Evolutionary conservation across 176 grass and related monocot species (phyloP), one percentile per base, ranked within the genome.

Genomic region (Rhynchospora pubera): DNA sequence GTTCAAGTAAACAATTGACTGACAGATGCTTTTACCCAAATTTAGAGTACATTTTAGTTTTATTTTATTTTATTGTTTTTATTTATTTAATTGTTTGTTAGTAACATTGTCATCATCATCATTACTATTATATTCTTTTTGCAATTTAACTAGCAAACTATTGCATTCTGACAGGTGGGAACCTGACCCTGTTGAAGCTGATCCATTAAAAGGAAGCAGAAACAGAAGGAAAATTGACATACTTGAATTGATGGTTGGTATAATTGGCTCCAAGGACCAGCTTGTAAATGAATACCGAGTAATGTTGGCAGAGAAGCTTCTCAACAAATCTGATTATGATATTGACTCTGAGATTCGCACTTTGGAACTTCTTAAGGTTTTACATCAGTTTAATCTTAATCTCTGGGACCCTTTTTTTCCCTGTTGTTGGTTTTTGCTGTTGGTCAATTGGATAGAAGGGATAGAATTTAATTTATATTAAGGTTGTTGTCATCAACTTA

Each of bases 301-400:
- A 61, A 97, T 97, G 95, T 76, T 97, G 66, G 95, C 95, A 75
- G 95, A 97, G 87, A 97, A 94, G 62, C 85, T 97, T 67, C 90
- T 97, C 57, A 94, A 87, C 24, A 97, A 97, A 89, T 93, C 90
- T 70, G 95, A 93, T 89, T 97, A 92, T 85, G 95, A 94, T 85
- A 97, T 97, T 83, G 92, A 94, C 88, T 97, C 95, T 66, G 95
- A 97, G 84, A 97, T 97, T 77, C 95, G 95, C 74, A 97, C 95
- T 0, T 83, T 97, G 76, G 95, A 97, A 60, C 90, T 97, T n/a
- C 92, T 97, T 75, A 97, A 97, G 95, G 95, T 97, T 88, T 67
- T 61, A 65, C 78, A 5, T 86, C 76, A 30, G 30, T 80, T 85
- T 42, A 47, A 16, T 79, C 57, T 79, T 72, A 48, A 26, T 12